phyloP scores from a whole-genome alignment of 371 early-diverging fungal species.

The Zychaea mexicana region DNA sequence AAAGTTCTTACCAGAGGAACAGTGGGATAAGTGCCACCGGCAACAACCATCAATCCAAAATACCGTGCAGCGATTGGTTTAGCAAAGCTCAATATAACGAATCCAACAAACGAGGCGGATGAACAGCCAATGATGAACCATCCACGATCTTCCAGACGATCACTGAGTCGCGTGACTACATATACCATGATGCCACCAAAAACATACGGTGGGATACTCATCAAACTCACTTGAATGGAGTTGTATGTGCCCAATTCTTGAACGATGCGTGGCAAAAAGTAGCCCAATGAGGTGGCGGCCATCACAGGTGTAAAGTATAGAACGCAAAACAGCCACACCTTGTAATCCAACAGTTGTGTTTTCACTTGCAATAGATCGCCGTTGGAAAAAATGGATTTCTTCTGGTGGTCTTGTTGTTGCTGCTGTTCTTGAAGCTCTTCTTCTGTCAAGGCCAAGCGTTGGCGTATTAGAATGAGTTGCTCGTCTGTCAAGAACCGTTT shows the following conservation, averaged over 20 bases:
- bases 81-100: slow-evolving; percentile 43
- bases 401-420: not conserved
- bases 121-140: slow-evolving; percentile 50
- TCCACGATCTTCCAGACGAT: slow-evolving; percentile 33
- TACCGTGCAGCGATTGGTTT: slow-evolving; percentile 39
- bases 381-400: slow-evolving; percentile 8
- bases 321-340: slow-evolving; percentile 46
- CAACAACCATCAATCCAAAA: slow-evolving; percentile 50
- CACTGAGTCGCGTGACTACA: slow-evolving; percentile 38
- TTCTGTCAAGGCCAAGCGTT: slow-evolving; percentile 15
- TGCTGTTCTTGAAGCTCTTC: not conserved
- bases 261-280: slow-evolving; percentile 51
- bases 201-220: slow-evolving; percentile 51
- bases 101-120: slow-evolving; percentile 36
- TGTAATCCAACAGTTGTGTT: slow-evolving; percentile 36
- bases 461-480: slow-evolving; percentile 25
- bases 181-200: slow-evolving; percentile 50
- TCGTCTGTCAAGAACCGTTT: slow-evolving; percentile 43
- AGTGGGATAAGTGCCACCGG: slow-evolving; percentile 52
- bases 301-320: slow-evolving; percentile 54
- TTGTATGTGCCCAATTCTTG: slow-evolving; percentile 44
- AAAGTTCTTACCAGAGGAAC: slow-evolving; percentile 42
- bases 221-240: slow-evolving; percentile 49
- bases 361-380: slow-evolving; percentile 22
- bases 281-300: slow-evolving; percentile 53